Evolutionary conservation across 495 filamentous ascomycete species (phyloP).

Genomic region (Penicillium lividum): DNA sequence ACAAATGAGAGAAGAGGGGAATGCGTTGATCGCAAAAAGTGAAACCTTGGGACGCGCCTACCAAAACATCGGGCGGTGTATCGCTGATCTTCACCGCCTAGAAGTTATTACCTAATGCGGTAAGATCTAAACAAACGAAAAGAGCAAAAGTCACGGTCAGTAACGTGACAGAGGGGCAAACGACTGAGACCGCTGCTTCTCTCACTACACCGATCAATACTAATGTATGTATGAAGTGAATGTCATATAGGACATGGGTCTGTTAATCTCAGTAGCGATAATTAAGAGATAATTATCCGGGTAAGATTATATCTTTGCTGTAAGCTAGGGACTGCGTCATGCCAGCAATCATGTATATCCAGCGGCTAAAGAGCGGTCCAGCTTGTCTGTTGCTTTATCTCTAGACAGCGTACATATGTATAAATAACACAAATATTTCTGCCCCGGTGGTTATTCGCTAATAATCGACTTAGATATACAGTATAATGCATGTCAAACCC

Average conservation of each 20-base stretch:
- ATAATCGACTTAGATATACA: not conserved
- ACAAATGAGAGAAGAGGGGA: conserved; percentile 13
- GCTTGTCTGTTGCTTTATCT: not conserved
- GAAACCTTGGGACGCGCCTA: conserved; percentile 25
- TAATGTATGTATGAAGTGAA: too few species aligned
- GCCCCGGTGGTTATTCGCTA: too few species aligned
- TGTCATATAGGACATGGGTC: too few species aligned
- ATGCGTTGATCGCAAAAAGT: conserved; percentile 17
- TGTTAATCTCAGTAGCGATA: not conserved
- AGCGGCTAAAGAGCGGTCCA: not conserved
- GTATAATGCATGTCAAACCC: too few species aligned
- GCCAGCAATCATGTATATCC: not conserved
- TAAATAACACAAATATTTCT: too few species aligned
- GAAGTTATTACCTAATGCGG: conserved; percentile 9
- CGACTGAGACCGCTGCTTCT: not conserved
- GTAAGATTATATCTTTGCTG: too few species aligned
- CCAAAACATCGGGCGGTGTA: conserved; percentile 25
- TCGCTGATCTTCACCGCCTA: conserved; percentile 30
- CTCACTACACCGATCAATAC: not conserved
- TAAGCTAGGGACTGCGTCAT: too few species aligned
- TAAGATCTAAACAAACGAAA: conserved; percentile 28
- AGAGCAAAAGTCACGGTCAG: not conserved
- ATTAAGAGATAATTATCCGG: not conserved
- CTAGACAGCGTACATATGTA: too few species aligned
- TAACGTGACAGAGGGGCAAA: not conserved